These are phyloP conservation scores for Ceratobasidium sp. DNA, from an alignment of 1,284 basidiomycete species.

Conservation along the genomic window DNA sequence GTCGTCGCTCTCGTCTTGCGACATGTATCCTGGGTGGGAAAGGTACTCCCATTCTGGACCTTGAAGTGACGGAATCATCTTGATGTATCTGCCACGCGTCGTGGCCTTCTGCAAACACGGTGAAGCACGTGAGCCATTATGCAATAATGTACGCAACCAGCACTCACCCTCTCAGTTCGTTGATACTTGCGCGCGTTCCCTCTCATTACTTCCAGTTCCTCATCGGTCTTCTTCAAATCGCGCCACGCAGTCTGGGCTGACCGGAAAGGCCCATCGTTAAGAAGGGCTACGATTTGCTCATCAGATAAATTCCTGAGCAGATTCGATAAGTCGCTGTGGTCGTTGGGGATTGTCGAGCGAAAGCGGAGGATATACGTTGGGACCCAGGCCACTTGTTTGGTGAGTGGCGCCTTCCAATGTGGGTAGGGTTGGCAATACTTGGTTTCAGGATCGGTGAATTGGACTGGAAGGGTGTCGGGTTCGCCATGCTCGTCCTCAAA, in stretches of 20 bases:
- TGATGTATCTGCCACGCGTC: not conserved
- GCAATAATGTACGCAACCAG: not conserved
- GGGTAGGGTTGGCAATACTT: not conserved
- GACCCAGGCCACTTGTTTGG: constrained; percentile 14
- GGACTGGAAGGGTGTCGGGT: constrained; percentile 3
- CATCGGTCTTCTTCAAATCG: constrained; percentile 1
- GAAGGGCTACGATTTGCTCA: not conserved
- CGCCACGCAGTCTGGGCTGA: not conserved
- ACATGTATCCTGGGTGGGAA: no score
- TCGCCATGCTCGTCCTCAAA: constrained; percentile 22
- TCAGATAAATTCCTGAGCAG: not conserved
- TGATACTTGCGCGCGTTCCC: not conserved
- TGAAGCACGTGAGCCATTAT: not conserved
- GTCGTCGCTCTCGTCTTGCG: not conserved
- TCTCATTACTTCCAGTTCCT: not conserved
- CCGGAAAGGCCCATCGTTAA: constrained; percentile 17
- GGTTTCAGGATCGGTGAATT: constrained; percentile 2
- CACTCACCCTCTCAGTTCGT: not conserved
- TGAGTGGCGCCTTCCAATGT: constrained; percentile 10
- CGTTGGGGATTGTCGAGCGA: constrained; percentile 10
- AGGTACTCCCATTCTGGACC: no score
- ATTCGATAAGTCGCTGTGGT: constrained; percentile 2
- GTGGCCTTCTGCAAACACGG: not conserved
- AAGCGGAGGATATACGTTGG: not conserved
- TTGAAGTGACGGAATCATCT: not conserved